phyloP scores from a whole-genome alignment of 2,329 filamentous ascomycete species.

The Chrysoporthe cubensis region DNA sequence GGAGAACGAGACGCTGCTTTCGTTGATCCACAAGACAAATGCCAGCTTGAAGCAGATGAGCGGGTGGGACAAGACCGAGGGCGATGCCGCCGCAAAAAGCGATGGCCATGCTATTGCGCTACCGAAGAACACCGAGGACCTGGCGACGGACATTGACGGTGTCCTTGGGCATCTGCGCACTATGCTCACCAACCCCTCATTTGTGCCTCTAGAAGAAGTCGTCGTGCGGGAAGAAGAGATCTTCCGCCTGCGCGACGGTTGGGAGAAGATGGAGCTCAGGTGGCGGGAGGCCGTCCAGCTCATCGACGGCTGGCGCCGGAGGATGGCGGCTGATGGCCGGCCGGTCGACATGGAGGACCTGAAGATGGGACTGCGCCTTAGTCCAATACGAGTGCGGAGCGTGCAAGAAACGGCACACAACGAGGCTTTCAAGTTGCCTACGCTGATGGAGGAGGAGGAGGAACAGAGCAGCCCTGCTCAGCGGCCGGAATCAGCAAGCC shows the following conservation, averaged over 20 bases:
- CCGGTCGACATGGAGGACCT: slow-evolving; percentile 71
- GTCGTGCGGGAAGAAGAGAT: slow-evolving; percentile 93
- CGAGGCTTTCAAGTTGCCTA: slow-evolving; percentile 45
- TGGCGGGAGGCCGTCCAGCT: slow-evolving; percentile 90
- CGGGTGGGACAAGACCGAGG: slow-evolving; percentile 51
- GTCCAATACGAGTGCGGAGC: slow-evolving; percentile 59
- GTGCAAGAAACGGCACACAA: slow-evolving; percentile 51
- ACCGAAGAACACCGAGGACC: slow-evolving; percentile 60
- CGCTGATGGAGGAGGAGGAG: slow-evolving; percentile 50
- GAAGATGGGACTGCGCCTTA: slow-evolving; percentile 69
- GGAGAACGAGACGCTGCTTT: slow-evolving; percentile 84
- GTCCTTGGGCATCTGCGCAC: slow-evolving; percentile 81
- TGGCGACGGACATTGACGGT: slow-evolving; percentile 74
- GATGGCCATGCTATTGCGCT: slow-evolving; percentile 37
- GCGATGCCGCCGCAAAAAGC: slow-evolving; percentile 21
- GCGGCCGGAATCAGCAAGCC: slow-evolving; percentile 36
- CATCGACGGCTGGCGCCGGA: slow-evolving; percentile 89
- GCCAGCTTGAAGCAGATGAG: slow-evolving; percentile 72
- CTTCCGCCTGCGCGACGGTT: slow-evolving; percentile 76
- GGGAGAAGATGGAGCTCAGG: slow-evolving; percentile 89
- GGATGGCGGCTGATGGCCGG: slow-evolving; percentile 73
- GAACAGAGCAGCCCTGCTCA: slow-evolving; percentile 29
- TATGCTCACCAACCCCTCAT: slow-evolving; percentile 92
- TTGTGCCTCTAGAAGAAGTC: slow-evolving; percentile 93
- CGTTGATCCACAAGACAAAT: slow-evolving; percentile 72